Base-by-base conservation (phyloP, 768 basidiomycete species). In the Amanita brunnescens region DNA sequence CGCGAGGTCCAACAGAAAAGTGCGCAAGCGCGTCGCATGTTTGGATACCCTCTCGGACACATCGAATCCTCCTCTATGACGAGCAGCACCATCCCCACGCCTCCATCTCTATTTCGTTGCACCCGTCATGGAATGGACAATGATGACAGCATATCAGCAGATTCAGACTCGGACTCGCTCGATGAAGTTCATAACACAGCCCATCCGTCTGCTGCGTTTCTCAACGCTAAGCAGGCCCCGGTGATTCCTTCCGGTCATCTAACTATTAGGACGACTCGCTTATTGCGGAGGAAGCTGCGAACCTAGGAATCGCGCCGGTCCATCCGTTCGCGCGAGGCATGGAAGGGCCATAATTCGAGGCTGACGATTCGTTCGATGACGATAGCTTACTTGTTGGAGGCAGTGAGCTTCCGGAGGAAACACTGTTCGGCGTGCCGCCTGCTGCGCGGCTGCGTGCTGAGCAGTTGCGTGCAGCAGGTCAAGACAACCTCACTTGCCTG, bases 71-170 rank as follows among this genome's bases (percentile, higher is more conserved):
- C 83, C 20, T 87, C 78, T 51, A 74, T 81, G 74, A 85, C 81
- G 64, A 53, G 52, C 14, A 80, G 52, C 18, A 80, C 80, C 12
- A 74, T 85, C 47, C 76, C 82, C 1, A 80, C 81, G 1, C 83
- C 84, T 5, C 87, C 86, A 24, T 87, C 85, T 0, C 69, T 89
- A 12, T 79, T 82, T 12, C 72, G 79, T n/a, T 88, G 87, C 58
- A 70, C 64, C n/a, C 70, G 70, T 6, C 66, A 67, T 37, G 64
- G 69, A n/a, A 62, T 64, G 9, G 74, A 78, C 29, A 71, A 63
- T 10, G 77, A 69, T 52, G 69, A 68, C 38, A 81, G 70, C 55
- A 66, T 75, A 13, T 70, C 70, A 2, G 67, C n/a, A 39, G 56
- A 72, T 47, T 65, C 67, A 4, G 77, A 80, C 55, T 80, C 77